Evolutionary conservation across 257 asterid species (phyloP), one percentile per base, ranked within the genome.

Genomic region (Verbena officinalis): DNA sequence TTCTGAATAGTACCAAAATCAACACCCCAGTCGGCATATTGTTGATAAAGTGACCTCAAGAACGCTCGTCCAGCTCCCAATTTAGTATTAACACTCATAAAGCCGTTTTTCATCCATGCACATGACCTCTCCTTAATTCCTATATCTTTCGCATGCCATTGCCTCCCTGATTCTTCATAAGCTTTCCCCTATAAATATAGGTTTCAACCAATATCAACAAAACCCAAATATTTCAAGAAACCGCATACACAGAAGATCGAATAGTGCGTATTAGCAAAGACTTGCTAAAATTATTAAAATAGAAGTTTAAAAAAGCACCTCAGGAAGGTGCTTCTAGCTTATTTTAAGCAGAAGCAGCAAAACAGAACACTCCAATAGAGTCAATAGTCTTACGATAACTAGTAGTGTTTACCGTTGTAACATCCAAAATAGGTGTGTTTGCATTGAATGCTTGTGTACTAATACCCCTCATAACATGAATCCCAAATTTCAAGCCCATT

Each of bases 381-480:
- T 21, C 38, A 5, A 15, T 49, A 10, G 24, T 24, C 27, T 38
- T 22, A 22, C 36, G 20, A 50, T 14, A 12, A 55, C 11, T 13
- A 61, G 49, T 43, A 49, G 49, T 24, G 65, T 27, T 20, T 86
- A 89, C 99, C 91, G 89, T 86, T 45, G 75, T 45, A 62, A 82
- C 62, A 65, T 94, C 96, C 15, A 90, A 79, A 77, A 94, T 82
- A 1, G 88, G 95, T 3, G 93, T 84, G 83, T 88, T 84, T 61
- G 96, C 92, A 72, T 79, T 83, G 73, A 66, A 74, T 30, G 99
- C 97, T 65, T 94, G 97, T 13, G 84, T 79, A 67, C 99, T 90
- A 14, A 94, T 75, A 55, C 99, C 97, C 68, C 91, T 82, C 99
- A 94, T 94, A 8, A 94, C 82, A 82, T 94, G 99, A 72, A 94